Evolutionary conservation across 1,284 basidiomycete genomes (phyloP), one percentile per base, ranked within the genome.

Genomic region (Cystobasidium slooffiae): DNA sequence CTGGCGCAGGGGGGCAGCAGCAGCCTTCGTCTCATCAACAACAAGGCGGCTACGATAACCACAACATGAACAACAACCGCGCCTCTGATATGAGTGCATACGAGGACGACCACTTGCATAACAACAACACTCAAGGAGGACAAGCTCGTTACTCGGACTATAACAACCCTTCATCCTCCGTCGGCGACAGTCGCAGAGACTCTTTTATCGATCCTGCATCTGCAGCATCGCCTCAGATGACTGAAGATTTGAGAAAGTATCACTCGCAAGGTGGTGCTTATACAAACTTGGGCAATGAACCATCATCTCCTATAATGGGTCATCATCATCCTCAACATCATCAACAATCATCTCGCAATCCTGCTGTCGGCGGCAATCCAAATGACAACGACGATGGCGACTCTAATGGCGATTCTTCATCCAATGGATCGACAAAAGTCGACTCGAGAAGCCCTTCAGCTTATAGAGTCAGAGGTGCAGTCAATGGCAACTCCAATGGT

Each of bases 391-490:
- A 44, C 43, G 76, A 78, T 72, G 66, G 72, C 37, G 65, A 72
- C 65, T 75, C 67, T 2, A 74, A 75, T 49, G 77, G 74, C 49
- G 68, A 64, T 43, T 68, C 75, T 43, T 75, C 73, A 16, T 75
- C 75, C 18, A 73, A 75, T 44, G 69, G 73, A 6, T 66, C 56
- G 12, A 77, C 77, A 1, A 76, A 76, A 58, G 74, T 76, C 14
- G 75, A 77, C 43, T 76, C 72, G 61, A 72, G 75, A 3, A 67
- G 61, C 16, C 72, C 75, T 6, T 73, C 65, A 46, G 75, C 69
- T 24, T 72, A 72, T 44, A 63, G 69, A 43, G 61, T 24, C 18
- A 20, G 69, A 53, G 64, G 52, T n/a, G 59, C 31, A 53, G 47
- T n/a, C 43, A 39, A 7, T 59, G 56, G 31, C 31, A 31, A 31